Conservation (phyloP, 2,329 filamentous ascomycete species). For the Ophiognomonia clavigignenti-juglandacearum region DNA sequence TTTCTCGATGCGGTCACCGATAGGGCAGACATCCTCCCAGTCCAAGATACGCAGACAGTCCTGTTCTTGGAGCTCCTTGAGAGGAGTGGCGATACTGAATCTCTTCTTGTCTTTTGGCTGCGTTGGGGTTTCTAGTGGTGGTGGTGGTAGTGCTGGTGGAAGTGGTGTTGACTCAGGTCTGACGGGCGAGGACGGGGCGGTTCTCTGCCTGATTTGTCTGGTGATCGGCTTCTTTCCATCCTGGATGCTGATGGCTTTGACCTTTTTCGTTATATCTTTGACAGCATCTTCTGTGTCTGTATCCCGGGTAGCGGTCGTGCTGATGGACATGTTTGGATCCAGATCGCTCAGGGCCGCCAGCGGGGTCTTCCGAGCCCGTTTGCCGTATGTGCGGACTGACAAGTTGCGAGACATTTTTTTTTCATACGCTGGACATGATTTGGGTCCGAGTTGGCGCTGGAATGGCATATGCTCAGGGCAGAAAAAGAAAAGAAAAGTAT, state of each 20-base stretch:
- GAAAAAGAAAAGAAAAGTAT: no score
- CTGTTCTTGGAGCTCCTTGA: constrained; percentile 14
- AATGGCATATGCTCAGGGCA: no score
- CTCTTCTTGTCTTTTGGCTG: neutral
- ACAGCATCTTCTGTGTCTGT: constrained; percentile 13
- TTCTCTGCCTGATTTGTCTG: neutral
- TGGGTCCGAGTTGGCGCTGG: neutral
- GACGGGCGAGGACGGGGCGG: neutral
- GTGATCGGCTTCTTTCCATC: constrained; percentile 1
- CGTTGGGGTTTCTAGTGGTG: constrained; percentile 5
- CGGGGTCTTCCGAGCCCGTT: constrained; percentile 35
- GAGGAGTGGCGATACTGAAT: neutral
- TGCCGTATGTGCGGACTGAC: constrained; percentile 39
- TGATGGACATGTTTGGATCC: constrained; percentile 22
- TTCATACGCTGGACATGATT: constrained; percentile 13
- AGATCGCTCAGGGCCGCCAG: constrained; percentile 21
- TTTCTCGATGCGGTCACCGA: constrained; percentile 50
- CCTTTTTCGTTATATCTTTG: constrained; percentile 19
- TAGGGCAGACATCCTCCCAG: constrained; percentile 55
- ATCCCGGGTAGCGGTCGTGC: constrained; percentile 23
- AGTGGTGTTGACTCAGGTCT: neutral
- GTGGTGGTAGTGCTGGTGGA: neutral
- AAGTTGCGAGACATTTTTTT: constrained; percentile 13
- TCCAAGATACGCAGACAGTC: constrained; percentile 37
- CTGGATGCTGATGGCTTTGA: constrained; percentile 18